Evolutionary conservation across 495 filamentous ascomycete species (phyloP), one percentile per base, ranked within the genome.

Genomic region (Chaetomidium leptoderma): DNA sequence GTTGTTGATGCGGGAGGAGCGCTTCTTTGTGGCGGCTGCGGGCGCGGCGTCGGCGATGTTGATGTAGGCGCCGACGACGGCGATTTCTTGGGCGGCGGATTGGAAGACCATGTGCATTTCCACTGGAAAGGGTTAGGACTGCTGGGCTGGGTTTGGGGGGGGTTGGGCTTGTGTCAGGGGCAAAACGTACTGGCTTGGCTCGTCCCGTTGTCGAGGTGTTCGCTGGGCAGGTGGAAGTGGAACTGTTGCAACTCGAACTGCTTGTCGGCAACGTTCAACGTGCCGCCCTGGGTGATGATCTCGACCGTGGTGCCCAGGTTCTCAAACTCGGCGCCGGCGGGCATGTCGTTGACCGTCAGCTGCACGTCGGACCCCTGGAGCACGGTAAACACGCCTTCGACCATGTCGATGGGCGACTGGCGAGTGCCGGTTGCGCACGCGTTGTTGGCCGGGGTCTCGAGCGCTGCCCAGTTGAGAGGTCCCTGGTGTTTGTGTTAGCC

Each of bases 211-310:
- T 78, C 72, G 17, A 89, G 76, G 64, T 88, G 86, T 72, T 89
- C 86, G 64, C 78, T 80, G 7, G 86, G 85, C 13, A 85, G 81
- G 63, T 89, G 85, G 68, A 88, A 84, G 66, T 89, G 85, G 72
- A 86, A 87, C 62, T 89, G 85, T 36, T 76, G 68, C 19, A 89
- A 74, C 4, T 67, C 66, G 60, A 81, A 87, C 2, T 68, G 66
- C 52, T 66, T 73, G 32, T 69, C 76, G 13, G 66, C 72, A 48
- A 83, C 67, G 26, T 68, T 73, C 16, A 83, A 64, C 1, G 62
- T 65, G 14, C 72, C 76, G 2, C 66, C 64, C 23, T 68, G 72
- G 26, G 71, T 66, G 45, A 77, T 72, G 40, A 83, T 76, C 74
- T 86, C 79, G 36, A 86, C 70, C 0, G 78, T 82, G n/a, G 78